Conservation (phyloP, 495 filamentous ascomycete species). For the Acidomyces sp. region DNA sequence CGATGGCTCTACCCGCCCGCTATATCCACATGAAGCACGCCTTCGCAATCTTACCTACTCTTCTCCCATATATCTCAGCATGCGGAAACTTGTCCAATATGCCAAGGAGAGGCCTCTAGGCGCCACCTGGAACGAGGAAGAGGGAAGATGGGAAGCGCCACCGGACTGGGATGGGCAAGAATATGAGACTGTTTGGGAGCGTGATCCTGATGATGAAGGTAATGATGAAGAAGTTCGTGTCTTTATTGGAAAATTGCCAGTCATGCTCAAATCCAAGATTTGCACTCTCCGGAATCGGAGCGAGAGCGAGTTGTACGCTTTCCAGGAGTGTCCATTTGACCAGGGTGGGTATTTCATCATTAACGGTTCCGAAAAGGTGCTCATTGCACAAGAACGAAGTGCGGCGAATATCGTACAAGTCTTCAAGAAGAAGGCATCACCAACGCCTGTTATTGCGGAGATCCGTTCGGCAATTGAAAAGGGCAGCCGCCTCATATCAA, state of each 20-base stretch:
- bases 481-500: slow-evolving; percentile 83
- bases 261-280: slow-evolving; percentile 93
- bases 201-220: slow-evolving; percentile 28
- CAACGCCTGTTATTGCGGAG: slow-evolving; percentile 84
- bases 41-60: slow-evolving; percentile 92
- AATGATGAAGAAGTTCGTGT: slow-evolving; percentile 39
- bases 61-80: slow-evolving; percentile 72
- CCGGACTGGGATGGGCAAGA: slow-evolving; percentile 32
- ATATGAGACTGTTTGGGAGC: slow-evolving; percentile 43
- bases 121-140: slow-evolving; percentile 39
- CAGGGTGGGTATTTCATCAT: slow-evolving; percentile 98
- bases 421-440: slow-evolving; percentile 89
- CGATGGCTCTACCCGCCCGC: slow-evolving; percentile 66
- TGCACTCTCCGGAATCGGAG: slow-evolving; percentile 71
- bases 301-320: slow-evolving; percentile 67
- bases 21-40: slow-evolving; percentile 85
- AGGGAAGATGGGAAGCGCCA: slow-evolving; percentile 1
- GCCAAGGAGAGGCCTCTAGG: slow-evolving; percentile 58
- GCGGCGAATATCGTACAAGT: slow-evolving; percentile 98
- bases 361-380: slow-evolving; percentile 97
- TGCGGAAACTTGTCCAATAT: slow-evolving; percentile 65
- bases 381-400: slow-evolving; percentile 94
- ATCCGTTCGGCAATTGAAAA: slow-evolving; percentile 95
- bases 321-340: slow-evolving; percentile 95
- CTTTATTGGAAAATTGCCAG: slow-evolving; percentile 86